Percentiles rank a stretch among this genome's conserved stretches.
Evolutionary conservation across 768 basidiomycete species (phyloP).

Genomic region (Auriscalpium orientale): DNA sequence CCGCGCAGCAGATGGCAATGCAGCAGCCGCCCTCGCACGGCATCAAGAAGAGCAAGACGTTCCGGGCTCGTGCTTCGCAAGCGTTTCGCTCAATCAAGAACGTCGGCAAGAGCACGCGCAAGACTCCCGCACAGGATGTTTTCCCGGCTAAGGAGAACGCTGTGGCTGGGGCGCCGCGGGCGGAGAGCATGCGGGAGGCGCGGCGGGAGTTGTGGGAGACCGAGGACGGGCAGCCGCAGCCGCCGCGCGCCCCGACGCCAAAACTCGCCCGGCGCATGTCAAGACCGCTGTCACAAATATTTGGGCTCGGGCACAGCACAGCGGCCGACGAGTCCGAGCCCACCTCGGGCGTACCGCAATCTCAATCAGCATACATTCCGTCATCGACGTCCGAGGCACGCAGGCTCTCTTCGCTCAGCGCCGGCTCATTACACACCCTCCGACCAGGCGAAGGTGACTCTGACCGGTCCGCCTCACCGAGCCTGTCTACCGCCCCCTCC

Average conservation of each 20-base stretch:
- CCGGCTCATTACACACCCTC: background rate
- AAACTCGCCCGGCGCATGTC: conserved; percentile 17
- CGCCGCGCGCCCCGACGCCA: conserved; percentile 13
- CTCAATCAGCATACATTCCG: conserved; percentile 5
- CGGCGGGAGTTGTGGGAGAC: conserved; percentile 2
- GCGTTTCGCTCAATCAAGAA: conserved; percentile 30
- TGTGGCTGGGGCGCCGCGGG: background rate
- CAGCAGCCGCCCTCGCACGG: conserved; percentile 6
- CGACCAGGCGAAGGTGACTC: conserved; percentile 1
- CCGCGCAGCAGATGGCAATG: background rate
- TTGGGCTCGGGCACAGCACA: conserved; percentile 15
- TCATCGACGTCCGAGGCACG: background rate
- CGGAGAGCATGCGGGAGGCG: background rate
- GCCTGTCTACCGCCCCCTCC: conserved; percentile 17
- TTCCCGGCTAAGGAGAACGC: conserved; percentile 6
- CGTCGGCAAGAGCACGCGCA: conserved; percentile 19
- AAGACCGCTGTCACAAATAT: conserved; percentile 22
- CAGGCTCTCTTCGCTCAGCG: background rate
- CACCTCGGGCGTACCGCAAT: conserved; percentile 6
- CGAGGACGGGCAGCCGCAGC: conserved; percentile 10
- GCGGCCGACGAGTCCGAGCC: background rate
- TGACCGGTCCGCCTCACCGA: conserved; percentile 12
- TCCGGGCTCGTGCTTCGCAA: conserved; percentile 26
- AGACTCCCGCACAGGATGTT: conserved; percentile 1
- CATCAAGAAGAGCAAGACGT: conserved; percentile 25